These are phyloP conservation scores for Vanilla planifolia DNA, from an alignment of 106 monocot genomes.

Conservation along the genomic window DNA sequence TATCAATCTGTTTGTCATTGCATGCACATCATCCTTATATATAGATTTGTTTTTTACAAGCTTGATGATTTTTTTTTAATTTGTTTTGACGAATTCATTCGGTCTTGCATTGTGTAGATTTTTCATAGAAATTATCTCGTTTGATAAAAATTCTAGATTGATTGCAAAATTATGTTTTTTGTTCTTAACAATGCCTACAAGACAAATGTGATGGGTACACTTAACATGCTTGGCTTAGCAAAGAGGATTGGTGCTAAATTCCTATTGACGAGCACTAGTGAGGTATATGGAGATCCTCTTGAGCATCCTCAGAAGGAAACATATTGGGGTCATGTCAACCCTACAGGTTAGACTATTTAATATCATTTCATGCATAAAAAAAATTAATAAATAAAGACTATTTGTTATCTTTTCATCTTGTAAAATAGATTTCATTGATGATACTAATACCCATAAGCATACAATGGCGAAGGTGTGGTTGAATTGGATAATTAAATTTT, in stretches of 20 bases:
- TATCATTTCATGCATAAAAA: not conserved
- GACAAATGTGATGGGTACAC: conserved; percentile 97
- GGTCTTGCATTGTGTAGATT: not conserved
- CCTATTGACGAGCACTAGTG: conserved; percentile 87
- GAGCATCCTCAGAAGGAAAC: conserved; percentile 96
- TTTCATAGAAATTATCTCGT: not conserved
- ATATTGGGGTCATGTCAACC: conserved; percentile 96
- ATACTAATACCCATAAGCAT: too few species aligned
- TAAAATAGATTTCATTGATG: too few species aligned
- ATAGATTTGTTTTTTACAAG: too few species aligned
- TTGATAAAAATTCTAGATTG: not conserved
- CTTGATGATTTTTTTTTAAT: too few species aligned
- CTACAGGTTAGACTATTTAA: conserved; percentile 50
- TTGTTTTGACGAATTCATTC: too few species aligned
- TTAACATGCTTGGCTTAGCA: conserved; percentile 95
- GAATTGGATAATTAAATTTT: too few species aligned
- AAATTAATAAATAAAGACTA: too few species aligned
- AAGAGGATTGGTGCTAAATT: conserved; percentile 95
- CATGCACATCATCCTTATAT: too few species aligned
- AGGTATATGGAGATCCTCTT: conserved; percentile 94
- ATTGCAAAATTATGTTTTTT: not conserved
- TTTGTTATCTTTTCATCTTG: too few species aligned
- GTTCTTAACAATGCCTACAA: conserved; percentile 61
- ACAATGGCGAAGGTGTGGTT: too few species aligned
- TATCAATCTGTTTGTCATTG: too few species aligned